Conservation (phyloP, 2,329 filamentous ascomycete genomes). For the Botrytis cinerea region DNA sequence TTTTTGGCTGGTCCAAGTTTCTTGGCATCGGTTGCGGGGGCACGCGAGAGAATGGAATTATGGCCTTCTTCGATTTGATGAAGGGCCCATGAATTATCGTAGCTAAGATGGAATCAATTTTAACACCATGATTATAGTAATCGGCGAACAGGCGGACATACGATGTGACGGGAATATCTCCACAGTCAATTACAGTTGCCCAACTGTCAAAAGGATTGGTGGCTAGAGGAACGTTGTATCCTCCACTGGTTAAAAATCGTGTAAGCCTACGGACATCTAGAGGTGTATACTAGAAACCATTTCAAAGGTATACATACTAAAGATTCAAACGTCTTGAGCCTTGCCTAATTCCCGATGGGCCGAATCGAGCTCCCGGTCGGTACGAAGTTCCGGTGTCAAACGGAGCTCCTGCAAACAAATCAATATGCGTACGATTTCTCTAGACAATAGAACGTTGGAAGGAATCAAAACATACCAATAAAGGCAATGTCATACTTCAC, state of each 20-base stretch:
- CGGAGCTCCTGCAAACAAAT: slow-evolving; percentile 60
- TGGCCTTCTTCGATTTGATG: slow-evolving; percentile 86
- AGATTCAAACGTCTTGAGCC: slow-evolving; percentile 83
- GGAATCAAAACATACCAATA: slow-evolving; percentile 56
- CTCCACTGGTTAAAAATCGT: slow-evolving; percentile 61
- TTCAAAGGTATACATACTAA: slow-evolving; percentile 61
- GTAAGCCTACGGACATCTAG: slow-evolving; percentile 43
- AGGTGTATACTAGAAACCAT: slow-evolving; percentile 32
- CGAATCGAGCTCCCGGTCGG: slow-evolving; percentile 79
- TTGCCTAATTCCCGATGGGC: slow-evolving; percentile 81
- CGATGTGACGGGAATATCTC: slow-evolving; percentile 83
- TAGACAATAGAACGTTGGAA: slow-evolving; percentile 20
- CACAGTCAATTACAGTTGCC: slow-evolving; percentile 79
- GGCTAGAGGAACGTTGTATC: slow-evolving; percentile 79
- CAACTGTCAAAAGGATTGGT: slow-evolving; percentile 82
- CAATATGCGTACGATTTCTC: slow-evolving; percentile 17
- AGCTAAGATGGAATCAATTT: slow-evolving; percentile 49
- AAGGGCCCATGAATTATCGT: slow-evolving; percentile 80
- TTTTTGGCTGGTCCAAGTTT: slow-evolving; percentile 68
- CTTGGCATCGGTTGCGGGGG: slow-evolving; percentile 67
- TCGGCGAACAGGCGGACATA: slow-evolving; percentile 47
- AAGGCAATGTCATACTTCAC: slow-evolving; percentile 85
- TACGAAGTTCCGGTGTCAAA: slow-evolving; percentile 89
- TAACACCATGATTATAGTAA: not conserved
- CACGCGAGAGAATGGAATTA: slow-evolving; percentile 70